Conservation (phyloP, 2,329 filamentous ascomycete genomes). For the Ophiosphaerella narmari region DNA sequence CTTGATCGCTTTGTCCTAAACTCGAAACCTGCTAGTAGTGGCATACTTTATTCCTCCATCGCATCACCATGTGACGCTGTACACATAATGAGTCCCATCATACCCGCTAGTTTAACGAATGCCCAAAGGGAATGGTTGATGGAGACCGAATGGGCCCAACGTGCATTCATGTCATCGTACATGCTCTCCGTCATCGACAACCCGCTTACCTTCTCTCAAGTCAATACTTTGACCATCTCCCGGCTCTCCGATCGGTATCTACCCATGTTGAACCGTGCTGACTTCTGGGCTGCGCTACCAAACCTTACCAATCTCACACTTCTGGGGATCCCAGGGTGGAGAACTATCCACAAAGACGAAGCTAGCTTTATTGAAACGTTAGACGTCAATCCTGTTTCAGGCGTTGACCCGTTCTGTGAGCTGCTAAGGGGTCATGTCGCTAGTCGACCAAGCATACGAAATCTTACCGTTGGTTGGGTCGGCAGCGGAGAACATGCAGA, state of each 20-base stretch:
- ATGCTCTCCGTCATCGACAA: constrained; percentile 69
- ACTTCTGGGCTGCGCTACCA: constrained; percentile 67
- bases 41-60: constrained; percentile 43
- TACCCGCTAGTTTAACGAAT: constrained; percentile 61
- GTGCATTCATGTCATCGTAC: constrained; percentile 70
- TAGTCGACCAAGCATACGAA: constrained; percentile 56
- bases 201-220: constrained; percentile 54
- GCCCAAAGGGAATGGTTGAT: constrained; percentile 71
- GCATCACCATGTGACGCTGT: constrained; percentile 26
- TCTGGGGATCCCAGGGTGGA: constrained; percentile 69
- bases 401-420: constrained; percentile 57
- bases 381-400: constrained; percentile 56
- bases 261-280: constrained; percentile 57
- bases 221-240: constrained; percentile 66
- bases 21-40: constrained; percentile 18
- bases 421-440: constrained; percentile 60
- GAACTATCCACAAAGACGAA: constrained; percentile 59
- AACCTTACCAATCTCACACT: constrained; percentile 61
- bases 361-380: constrained; percentile 57
- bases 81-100: constrained; percentile 46
- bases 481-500: constrained; percentile 70
- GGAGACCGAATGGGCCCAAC: constrained; percentile 71
- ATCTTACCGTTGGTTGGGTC: constrained; percentile 68
- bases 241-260: constrained; percentile 68
- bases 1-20: constrained; percentile 24